Base-by-base conservation (phyloP, 768 basidiomycete genomes). In the Pisolithus orientalis region DNA sequence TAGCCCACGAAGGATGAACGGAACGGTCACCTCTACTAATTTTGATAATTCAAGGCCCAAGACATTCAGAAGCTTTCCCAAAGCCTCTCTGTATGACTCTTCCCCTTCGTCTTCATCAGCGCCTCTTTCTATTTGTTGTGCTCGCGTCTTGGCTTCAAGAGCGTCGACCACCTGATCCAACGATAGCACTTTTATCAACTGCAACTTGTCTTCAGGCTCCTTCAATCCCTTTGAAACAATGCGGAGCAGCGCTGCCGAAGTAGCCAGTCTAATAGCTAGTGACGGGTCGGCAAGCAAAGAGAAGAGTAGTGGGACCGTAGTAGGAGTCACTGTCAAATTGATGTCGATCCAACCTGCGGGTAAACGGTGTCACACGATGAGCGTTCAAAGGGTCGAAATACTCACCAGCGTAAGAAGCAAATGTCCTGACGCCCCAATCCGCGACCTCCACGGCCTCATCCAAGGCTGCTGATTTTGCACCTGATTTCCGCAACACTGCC, bases 331-430 rank as follows among this genome's bases (percentile, higher is more conserved):
- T 11, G 96, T 94, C 56, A 98, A 74, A 62, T 92, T 93, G 59
- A 99, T 94, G 63, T 99, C 96, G 59, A 98, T 88, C 96, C 96
- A 99, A 13, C 93, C 95, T 96, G 60, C 28, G 40, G 4, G 46
- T 38, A 34, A 46, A n/a, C 24, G 14, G 53, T 34, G 59, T 53
- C 34, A 54, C 21, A 34, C 44, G n/a, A 11, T 27, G 21, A 39
- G 1, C 8, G 25, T 37, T 25, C 29, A 51, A 28, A 5, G 16
- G 28, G 39, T 47, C 28, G 7, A 45, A 43, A 29, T 13, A 83
- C 94, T 63, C 65, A 96, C 94, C 91, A 53, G 92, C 93, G 65
- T 97, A 98, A 29, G 92, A 91, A 4, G 83, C 89, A 66, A 94
- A 90, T 0, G 94, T 93, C 57, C 87, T 78, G 52, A 97, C 79